phyloP scores from a whole-genome alignment of 2,329 filamentous ascomycete species.

The Cercospora sp. region DNA sequence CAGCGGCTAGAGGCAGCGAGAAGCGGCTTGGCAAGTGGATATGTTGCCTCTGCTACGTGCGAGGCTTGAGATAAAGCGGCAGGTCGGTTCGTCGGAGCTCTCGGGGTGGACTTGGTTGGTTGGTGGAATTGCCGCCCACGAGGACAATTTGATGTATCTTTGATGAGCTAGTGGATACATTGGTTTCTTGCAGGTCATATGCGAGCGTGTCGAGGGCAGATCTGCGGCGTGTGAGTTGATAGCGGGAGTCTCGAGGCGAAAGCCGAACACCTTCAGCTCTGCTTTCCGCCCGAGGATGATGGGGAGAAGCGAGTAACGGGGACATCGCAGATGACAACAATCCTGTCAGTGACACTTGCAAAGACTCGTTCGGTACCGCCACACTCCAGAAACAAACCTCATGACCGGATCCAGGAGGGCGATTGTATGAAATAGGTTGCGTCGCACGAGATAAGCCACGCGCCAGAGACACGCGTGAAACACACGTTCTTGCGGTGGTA shows the following conservation, averaged over 20 bases:
- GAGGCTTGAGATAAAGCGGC: constrained; percentile 5
- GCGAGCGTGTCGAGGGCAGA: constrained; percentile 5
- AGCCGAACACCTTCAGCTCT: neutral
- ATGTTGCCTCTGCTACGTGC: neutral
- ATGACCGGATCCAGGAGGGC: neutral
- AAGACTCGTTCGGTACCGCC: neutral
- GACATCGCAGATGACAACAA: neutral
- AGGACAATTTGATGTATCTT: neutral
- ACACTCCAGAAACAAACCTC: neutral
- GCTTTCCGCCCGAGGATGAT: neutral
- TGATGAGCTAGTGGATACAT: neutral
- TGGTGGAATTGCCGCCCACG: neutral
- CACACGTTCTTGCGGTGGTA: neutral
- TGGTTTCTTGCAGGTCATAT: neutral
- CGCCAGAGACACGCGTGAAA: constrained; percentile 4
- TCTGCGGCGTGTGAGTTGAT: neutral
- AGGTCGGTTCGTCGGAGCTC: constrained; percentile 1
- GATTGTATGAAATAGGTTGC: neutral
- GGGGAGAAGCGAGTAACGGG: neutral
- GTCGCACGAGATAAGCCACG: constrained; percentile 16
- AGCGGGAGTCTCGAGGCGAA: constrained; percentile 7
- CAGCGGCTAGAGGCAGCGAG: neutral
- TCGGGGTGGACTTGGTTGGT: neutral
- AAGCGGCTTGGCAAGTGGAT: constrained; percentile 3
- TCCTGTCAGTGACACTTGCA: too few relatives aligned